Conservation (phyloP, 2,329 filamentous ascomycete species). For the Penicillium vulpinum region DNA sequence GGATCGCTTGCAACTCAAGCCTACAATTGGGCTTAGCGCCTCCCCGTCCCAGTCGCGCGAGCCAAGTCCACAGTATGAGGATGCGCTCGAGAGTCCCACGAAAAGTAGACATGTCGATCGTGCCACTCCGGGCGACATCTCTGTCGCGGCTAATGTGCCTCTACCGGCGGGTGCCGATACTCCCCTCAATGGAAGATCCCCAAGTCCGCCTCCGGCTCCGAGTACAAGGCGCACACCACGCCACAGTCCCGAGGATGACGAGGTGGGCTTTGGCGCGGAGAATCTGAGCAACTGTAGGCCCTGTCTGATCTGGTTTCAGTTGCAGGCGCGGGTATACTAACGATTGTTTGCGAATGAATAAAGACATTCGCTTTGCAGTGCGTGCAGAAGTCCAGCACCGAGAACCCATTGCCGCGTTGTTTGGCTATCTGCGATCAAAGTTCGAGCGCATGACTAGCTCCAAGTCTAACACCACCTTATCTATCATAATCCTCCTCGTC, state of each 20-base stretch:
- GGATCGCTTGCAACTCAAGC: conserved; percentile 42
- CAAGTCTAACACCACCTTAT: conserved; percentile 65
- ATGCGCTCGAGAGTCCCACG: conserved; percentile 50
- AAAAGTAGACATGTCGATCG: conserved; percentile 22
- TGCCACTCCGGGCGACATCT: conserved; percentile 28
- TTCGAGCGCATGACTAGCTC: conserved; percentile 66
- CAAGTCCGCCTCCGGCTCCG: conserved; percentile 51
- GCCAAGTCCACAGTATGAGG: conserved; percentile 61
- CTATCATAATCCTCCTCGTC: conserved; percentile 62
- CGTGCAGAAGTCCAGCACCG: conserved; percentile 86
- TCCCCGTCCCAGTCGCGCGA: conserved; percentile 56
- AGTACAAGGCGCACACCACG: conserved; percentile 21
- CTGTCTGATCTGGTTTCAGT: conserved; percentile 27
- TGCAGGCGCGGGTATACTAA: conserved; percentile 37
- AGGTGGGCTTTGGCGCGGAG: conserved; percentile 37
- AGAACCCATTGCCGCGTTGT: conserved; percentile 75
- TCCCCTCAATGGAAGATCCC: conserved; percentile 58
- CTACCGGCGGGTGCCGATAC: conserved; percentile 56
- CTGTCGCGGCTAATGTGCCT: conserved; percentile 53
- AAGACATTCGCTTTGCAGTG: conserved; percentile 85
- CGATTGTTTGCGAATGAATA: conserved; percentile 24
- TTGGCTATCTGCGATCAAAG: conserved; percentile 63
- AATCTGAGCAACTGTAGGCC: conserved; percentile 55
- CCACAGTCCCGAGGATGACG: conserved; percentile 35
- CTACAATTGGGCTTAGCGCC: conserved; percentile 42